Evolutionary conservation across 2,329 filamentous ascomycete species (phyloP).

Genomic region (Alternaria alternata): DNA sequence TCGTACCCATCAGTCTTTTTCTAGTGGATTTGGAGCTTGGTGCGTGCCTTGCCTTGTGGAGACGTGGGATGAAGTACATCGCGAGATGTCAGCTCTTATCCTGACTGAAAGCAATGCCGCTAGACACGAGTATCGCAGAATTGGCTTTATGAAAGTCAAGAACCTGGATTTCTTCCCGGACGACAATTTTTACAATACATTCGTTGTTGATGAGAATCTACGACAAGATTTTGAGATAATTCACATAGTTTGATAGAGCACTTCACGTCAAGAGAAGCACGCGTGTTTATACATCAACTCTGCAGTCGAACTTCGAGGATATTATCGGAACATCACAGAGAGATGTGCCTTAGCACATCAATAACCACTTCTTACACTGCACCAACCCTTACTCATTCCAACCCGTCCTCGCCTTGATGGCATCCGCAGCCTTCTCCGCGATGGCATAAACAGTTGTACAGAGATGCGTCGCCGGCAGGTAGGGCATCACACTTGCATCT

Average conservation of each 20-base stretch:
- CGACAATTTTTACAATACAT: not conserved
- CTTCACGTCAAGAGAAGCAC: not conserved
- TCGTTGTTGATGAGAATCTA: not conserved
- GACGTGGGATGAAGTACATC: too few species aligned
- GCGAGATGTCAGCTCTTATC: too few species aligned
- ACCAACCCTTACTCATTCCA: not conserved
- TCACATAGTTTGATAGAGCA: not conserved
- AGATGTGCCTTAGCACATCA: not conserved
- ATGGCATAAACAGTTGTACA: slow-evolving; percentile 35
- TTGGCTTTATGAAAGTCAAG: too few species aligned
- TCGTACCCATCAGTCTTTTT: too few species aligned
- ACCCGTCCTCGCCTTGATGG: not conserved
- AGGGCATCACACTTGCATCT: slow-evolving; percentile 1
- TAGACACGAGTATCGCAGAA: too few species aligned
- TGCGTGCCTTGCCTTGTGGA: too few species aligned
- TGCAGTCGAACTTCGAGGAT: not conserved
- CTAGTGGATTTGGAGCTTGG: too few species aligned
- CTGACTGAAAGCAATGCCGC: too few species aligned
- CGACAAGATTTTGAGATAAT: not conserved
- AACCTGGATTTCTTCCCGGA: not conserved
- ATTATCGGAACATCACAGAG: not conserved
- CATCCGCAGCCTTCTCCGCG: slow-evolving; percentile 10
- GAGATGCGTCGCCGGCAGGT: slow-evolving; percentile 16
- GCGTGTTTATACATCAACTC: not conserved
- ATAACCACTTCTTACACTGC: not conserved